A percentile compares a stretch with the other conserved stretches of the same genome.
These are phyloP conservation scores for Dissophora globulifera DNA, from an alignment of 192 early-diverging fungal species.

Conservation along the genomic window DNA sequence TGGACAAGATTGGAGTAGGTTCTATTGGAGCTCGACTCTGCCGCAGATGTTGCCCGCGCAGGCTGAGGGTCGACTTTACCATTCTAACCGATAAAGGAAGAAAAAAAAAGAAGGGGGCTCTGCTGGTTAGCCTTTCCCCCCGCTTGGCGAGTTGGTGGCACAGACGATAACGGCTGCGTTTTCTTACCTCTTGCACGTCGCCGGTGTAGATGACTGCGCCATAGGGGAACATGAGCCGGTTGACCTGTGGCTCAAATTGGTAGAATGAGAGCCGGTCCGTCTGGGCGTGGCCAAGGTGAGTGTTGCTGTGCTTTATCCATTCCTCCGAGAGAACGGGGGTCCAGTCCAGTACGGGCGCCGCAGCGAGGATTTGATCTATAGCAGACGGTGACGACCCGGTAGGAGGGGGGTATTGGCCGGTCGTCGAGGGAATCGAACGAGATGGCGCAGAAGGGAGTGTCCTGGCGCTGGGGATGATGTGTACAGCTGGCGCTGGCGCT, in stretches of 20 bases:
- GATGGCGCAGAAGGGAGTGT: neutral
- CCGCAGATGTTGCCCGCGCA: neutral
- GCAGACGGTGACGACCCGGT: constrained; percentile 21
- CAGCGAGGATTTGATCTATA: constrained; percentile 59
- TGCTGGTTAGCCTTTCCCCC: too few species aligned
- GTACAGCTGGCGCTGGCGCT: constrained; percentile 12
- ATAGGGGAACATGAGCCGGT: constrained; percentile 45
- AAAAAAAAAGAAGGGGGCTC: neutral
- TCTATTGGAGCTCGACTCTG: constrained; percentile 1
- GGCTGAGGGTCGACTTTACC: constrained; percentile 40
- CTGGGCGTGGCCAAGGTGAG: constrained; percentile 13
- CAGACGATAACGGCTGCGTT: too few species aligned
- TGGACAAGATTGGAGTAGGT: constrained; percentile 23
- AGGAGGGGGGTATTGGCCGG: constrained; percentile 12
- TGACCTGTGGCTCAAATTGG: constrained; percentile 40
- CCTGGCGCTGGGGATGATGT: constrained; percentile 18
- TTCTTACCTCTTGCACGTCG: constrained; percentile 33
- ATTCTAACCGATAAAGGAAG: constrained; percentile 9
- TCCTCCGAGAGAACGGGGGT: constrained; percentile 44
- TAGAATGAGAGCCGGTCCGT: constrained; percentile 34
- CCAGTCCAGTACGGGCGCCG: constrained; percentile 58
- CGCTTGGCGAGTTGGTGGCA: too few species aligned
- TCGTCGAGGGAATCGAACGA: constrained; percentile 2
- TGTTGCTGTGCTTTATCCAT: constrained; percentile 25
- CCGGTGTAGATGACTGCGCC: constrained; percentile 37